phyloP scores from a whole-genome alignment of 352 stramenopile species.

The Globisporangium ultimum region DNA sequence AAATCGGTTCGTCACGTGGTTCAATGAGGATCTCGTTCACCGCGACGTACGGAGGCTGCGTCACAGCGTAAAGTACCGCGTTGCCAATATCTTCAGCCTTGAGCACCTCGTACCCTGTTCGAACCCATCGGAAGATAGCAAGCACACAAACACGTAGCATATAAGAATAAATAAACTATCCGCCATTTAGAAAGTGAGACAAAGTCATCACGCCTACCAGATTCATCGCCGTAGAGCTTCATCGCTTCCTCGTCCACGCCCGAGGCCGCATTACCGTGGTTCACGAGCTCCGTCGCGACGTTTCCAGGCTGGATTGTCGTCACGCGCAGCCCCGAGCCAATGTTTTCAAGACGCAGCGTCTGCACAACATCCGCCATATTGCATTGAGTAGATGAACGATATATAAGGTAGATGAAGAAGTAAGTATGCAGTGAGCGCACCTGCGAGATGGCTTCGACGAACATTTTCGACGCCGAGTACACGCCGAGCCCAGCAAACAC shows the following conservation, averaged over 20 bases:
- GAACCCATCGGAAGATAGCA: neutral
- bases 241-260: constrained; percentile 80
- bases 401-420: neutral
- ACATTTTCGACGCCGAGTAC: constrained; percentile 91
- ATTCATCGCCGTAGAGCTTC: constrained; percentile 54
- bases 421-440: neutral
- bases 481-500: constrained; percentile 83
- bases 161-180: constrained; percentile 3
- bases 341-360: constrained; percentile 78
- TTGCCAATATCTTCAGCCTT: constrained; percentile 82
- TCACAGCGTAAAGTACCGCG: constrained; percentile 87
- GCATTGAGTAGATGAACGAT: neutral
- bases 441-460: constrained; percentile 89
- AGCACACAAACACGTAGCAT: constrained; percentile 9
- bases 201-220: constrained; percentile 22
- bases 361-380: constrained; percentile 1
- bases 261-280: constrained; percentile 68
- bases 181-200: neutral
- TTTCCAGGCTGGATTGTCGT: constrained; percentile 90
- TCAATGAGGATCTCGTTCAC: constrained; percentile 92
- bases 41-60: constrained; percentile 80
- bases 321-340: constrained; percentile 82
- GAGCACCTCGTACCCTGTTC: constrained; percentile 68
- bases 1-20: constrained; percentile 83
- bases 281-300: constrained; percentile 88